Evolutionary conservation across 192 early-diverging fungal species (phyloP).

Genomic region (Paraglomus brasilianum): DNA sequence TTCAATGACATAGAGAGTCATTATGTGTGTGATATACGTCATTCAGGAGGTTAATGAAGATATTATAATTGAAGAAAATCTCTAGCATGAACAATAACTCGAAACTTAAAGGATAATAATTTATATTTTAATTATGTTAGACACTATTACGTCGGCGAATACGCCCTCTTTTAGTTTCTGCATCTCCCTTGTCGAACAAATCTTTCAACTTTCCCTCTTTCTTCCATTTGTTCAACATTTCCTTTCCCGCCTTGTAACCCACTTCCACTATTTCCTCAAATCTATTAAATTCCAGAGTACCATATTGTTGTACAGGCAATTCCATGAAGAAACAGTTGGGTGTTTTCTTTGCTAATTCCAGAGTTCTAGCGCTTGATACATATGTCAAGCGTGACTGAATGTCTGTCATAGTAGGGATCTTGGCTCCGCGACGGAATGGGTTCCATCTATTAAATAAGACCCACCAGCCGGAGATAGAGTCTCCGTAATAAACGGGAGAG

Average conservation of each 20-base stretch:
- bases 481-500: slow-evolving; percentile 86
- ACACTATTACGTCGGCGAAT: slow-evolving; percentile 33
- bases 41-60: too few species aligned
- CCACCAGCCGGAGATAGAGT: slow-evolving; percentile 91
- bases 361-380: slow-evolving; percentile 81
- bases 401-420: slow-evolving; percentile 90
- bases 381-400: slow-evolving; percentile 94
- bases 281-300: slow-evolving; percentile 88
- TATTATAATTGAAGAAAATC: too few species aligned
- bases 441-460: slow-evolving; percentile 80
- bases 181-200: slow-evolving; percentile 32
- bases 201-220: slow-evolving; percentile 59
- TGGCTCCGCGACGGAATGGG: slow-evolving; percentile 64
- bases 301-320: slow-evolving; percentile 84
- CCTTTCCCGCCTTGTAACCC: slow-evolving; percentile 82
- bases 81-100: too few species aligned
- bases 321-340: slow-evolving; percentile 82
- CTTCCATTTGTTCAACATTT: slow-evolving; percentile 79
- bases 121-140: background rate
- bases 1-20: too few species aligned
- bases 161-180: slow-evolving; percentile 26
- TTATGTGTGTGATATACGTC: too few species aligned
- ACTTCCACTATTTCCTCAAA: slow-evolving; percentile 83
- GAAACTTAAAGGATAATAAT: too few species aligned
- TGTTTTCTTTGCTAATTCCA: slow-evolving; percentile 85